These are phyloP conservation scores for Fonsecaea pedrosoi DNA, from an alignment of 2,329 filamentous ascomycete species.

Conservation along the genomic window DNA sequence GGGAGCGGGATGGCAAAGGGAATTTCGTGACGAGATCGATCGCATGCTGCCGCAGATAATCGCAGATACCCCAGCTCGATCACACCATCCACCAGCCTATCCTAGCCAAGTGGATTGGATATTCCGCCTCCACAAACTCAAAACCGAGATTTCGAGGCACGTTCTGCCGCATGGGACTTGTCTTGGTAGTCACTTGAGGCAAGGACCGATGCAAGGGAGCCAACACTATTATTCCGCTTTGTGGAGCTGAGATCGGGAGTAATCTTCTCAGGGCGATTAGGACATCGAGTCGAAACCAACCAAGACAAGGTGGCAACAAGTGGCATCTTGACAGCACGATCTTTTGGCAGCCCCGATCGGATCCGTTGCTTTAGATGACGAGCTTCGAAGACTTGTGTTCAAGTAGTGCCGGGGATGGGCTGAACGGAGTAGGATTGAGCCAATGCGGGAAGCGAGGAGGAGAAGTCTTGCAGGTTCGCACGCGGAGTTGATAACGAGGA, in stretches of 20 bases:
- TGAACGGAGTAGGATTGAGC: neutral
- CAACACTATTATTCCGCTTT: neutral
- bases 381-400: neutral
- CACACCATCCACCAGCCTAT: neutral
- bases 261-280: neutral
- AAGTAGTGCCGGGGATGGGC: neutral
- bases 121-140: neutral
- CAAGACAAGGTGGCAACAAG: neutral
- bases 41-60: neutral
- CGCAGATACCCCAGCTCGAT: neutral
- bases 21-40: neutral
- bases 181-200: neutral
- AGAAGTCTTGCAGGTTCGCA: neutral
- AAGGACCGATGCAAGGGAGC: neutral
- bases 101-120: neutral
- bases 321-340: constrained; percentile 1
- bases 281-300: neutral
- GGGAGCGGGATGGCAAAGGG: neutral
- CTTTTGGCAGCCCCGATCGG: neutral
- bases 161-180: neutral
- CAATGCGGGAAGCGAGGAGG: neutral
- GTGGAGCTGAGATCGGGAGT: neutral
- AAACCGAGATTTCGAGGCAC: constrained; percentile 1
- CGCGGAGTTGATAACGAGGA: neutral
- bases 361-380: neutral